Evolutionary conservation across 2,329 filamentous ascomycete species (phyloP).

Genomic region (Chaetoscypha palmicola): DNA sequence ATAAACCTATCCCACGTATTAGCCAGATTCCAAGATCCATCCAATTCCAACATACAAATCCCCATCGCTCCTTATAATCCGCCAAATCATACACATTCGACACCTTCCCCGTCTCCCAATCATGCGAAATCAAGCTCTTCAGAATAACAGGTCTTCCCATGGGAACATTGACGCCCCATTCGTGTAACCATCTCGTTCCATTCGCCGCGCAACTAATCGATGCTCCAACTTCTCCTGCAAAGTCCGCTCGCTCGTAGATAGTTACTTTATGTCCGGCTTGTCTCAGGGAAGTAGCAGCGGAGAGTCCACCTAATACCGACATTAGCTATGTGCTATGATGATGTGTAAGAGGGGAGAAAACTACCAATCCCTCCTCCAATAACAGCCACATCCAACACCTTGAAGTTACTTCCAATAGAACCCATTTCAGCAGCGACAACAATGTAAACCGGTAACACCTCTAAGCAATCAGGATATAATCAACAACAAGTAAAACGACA

Average conservation of each 20-base stretch:
- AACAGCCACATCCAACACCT: slow-evolving; percentile 15
- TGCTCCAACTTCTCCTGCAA: slow-evolving; percentile 60
- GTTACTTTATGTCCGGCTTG: slow-evolving; percentile 49
- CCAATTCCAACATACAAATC: slow-evolving; percentile 36
- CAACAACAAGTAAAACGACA: no score
- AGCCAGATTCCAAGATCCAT: background rate
- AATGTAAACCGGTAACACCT: no score
- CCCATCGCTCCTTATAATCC: slow-evolving; percentile 61
- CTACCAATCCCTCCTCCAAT: slow-evolving; percentile 21
- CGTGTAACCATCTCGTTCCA: slow-evolving; percentile 61
- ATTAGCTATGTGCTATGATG: background rate
- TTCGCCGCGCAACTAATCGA: slow-evolving; percentile 64
- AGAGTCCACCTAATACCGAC: slow-evolving; percentile 40
- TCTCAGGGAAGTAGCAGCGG: slow-evolving; percentile 43
- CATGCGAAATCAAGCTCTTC: slow-evolving; percentile 59
- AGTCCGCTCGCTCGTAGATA: slow-evolving; percentile 61
- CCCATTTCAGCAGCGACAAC: no score
- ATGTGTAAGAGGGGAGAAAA: background rate
- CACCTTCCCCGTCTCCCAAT: slow-evolving; percentile 63
- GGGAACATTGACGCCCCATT: slow-evolving; percentile 58
- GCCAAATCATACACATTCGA: slow-evolving; percentile 56
- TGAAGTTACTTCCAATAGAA: slow-evolving; percentile 14
- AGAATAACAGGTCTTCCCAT: slow-evolving; percentile 60
- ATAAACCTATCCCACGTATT: slow-evolving; percentile 39
- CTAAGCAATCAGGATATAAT: no score